Evolutionary conservation across 805 yeast genomes (phyloP).

Genomic region (Pichia paraexigua): DNA sequence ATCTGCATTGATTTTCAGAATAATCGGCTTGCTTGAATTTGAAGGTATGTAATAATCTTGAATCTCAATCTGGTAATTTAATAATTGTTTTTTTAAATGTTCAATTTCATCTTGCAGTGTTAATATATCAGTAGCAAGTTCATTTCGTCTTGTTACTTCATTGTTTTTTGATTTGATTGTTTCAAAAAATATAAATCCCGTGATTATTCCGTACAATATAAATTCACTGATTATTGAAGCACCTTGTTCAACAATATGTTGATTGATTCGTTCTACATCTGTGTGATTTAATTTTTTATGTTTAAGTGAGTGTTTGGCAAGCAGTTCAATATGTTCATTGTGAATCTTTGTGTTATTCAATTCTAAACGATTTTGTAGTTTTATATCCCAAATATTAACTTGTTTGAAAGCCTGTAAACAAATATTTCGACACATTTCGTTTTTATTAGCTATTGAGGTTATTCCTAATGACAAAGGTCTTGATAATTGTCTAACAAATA

Average conservation of each 20-base stretch:
- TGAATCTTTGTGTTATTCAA: not conserved
- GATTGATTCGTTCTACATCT: not conserved
- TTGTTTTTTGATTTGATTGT: constrained; percentile 59
- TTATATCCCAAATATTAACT: constrained; percentile 41
- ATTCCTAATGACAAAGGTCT: constrained; percentile 69
- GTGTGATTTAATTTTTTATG: no score
- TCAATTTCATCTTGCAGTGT: constrained; percentile 65
- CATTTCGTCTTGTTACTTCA: constrained; percentile 52
- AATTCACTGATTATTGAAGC: constrained; percentile 46
- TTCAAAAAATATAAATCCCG: constrained; percentile 65
- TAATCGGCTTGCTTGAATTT: constrained; percentile 40
- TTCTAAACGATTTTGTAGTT: not conserved
- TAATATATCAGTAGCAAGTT: constrained; percentile 63
- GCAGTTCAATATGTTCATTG: no score
- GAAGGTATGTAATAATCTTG: constrained; percentile 40
- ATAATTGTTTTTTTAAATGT: constrained; percentile 41
- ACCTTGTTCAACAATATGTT: not conserved
- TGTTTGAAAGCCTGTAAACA: constrained; percentile 70
- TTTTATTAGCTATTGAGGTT: constrained; percentile 69
- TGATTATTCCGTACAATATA: constrained; percentile 75
- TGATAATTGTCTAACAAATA: constrained; percentile 65
- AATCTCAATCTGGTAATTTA: constrained; percentile 28
- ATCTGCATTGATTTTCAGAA: constrained; percentile 31
- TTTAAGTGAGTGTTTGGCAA: no score
- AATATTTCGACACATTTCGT: constrained; percentile 48